Base-by-base conservation (phyloP, 2,329 filamentous ascomycete species). In the Aspergillus versicolor region DNA sequence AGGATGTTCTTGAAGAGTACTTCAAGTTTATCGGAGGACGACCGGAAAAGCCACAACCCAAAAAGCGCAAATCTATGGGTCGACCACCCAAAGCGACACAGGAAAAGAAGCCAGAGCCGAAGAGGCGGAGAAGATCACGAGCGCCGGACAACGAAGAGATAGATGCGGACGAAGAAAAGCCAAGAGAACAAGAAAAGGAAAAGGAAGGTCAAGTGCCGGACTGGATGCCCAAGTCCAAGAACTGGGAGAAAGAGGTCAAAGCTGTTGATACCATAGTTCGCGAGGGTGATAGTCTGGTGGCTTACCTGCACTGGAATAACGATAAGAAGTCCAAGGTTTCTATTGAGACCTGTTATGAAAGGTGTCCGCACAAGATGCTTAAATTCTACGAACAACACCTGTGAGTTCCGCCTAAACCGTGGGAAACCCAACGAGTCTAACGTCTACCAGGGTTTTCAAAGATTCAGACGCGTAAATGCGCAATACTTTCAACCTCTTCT, bases 361-460 rank as follows among this genome's bases (percentile, higher is more conserved):
- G 68, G 52, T 80, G 77, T 56, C 79, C 79, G 0, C 62, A 65
- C 9, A 52, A 78, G 71, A 80, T 81, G 77, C 73, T 81, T 11
- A 67, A 73, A 56, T 81, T 81, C 53, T 81, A 81, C 57, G 78
- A 81, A 64, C 65, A 69, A 40, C 77, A 81, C 64, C 66, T 81
- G 75, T 79, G 70, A 71, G 75, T 67, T 24, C 46, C 46, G 22
- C 17, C 15, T n/a, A 19, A 40, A 4, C 5, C 12, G 9, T 9
- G 3, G 17, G 38, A 4, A 22, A 49, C 21, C 63, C 67, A 61
- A 70, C 47, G 5, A 55, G 52, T 52, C 52, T 55, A 55, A 55
- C 13, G 17, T 34, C 19, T 15, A 37, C 27, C 40, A 73, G 73
- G 49, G 71, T 75, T 37, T 75, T 75, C 56, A 75, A 72, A 54